These are phyloP conservation scores for Pichia cephalocereana DNA, from an alignment of 805 yeast genomes.

Conservation along the genomic window DNA sequence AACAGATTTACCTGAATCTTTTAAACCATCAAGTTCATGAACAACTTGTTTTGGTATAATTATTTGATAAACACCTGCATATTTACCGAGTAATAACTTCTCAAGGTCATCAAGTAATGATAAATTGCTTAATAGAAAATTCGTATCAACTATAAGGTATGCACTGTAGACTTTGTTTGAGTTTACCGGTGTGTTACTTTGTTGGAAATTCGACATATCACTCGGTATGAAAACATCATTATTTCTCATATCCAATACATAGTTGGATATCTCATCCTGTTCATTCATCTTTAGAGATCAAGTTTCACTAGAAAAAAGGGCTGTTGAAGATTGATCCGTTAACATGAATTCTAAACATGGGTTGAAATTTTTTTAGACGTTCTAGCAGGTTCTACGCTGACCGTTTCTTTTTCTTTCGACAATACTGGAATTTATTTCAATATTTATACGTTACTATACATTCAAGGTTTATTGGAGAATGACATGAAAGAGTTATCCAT, in stretches of 20 bases:
- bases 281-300: constrained; percentile 1
- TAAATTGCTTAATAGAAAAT: constrained; percentile 67
- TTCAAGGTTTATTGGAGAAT: background rate
- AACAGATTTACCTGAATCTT: constrained; percentile 28
- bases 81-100: constrained; percentile 26
- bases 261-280: constrained; percentile 1
- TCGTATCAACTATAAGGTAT: constrained; percentile 67
- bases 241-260: background rate
- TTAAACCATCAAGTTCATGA: constrained; percentile 77
- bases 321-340: no score
- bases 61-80: constrained; percentile 34
- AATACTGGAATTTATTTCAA: no score
- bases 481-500: background rate
- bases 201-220: background rate
- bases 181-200: background rate
- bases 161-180: background rate
- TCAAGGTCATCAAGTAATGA: constrained; percentile 45
- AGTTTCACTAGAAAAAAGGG: no score
- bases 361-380: no score
- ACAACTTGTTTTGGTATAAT: constrained; percentile 66
- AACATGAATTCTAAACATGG: no score
- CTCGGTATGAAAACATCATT: background rate
- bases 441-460: no score
- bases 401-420: no score
- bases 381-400: no score